Percentiles rank a stretch among this genome's conserved stretches.
Conservation (phyloP, 2,329 filamentous ascomycete species). For the Simplicillium aogashimaense region DNA sequence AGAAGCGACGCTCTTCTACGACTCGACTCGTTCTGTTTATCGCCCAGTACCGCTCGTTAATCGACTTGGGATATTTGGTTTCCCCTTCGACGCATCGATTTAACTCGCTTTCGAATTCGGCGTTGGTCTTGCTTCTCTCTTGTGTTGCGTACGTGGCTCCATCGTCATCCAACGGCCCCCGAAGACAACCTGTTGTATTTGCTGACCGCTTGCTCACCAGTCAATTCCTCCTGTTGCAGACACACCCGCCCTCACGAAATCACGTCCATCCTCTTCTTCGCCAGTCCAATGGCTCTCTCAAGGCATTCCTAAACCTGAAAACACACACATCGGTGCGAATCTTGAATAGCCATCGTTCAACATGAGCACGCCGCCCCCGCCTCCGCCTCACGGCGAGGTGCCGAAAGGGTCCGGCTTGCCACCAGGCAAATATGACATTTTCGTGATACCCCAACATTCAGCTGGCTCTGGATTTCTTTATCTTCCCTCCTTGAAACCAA, state of each 20-base stretch:
- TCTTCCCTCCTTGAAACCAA: conserved; percentile 77
- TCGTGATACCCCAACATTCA: conserved; percentile 88
- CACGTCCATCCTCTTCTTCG: no score
- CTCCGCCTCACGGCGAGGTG: conserved; percentile 75
- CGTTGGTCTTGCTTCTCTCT: no score
- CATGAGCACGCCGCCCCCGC: conserved; percentile 60
- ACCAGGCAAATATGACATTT: conserved; percentile 91
- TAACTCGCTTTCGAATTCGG: no score
- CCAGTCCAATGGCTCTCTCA: background rate
- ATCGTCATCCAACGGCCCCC: no score
- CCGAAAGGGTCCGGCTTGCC: conserved; percentile 66
- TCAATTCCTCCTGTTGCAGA: conserved; percentile 9
- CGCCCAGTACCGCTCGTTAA: no score
- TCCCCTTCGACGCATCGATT: no score
- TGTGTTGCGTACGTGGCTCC: no score
- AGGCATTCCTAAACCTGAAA: background rate
- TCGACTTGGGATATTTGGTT: no score
- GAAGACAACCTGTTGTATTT: no score
- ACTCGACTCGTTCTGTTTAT: no score
- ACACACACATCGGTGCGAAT: conserved; percentile 8
- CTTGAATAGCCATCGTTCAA: conserved; percentile 11
- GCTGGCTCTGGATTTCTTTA: conserved; percentile 86
- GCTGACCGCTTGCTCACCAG: no score
- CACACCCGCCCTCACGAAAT: background rate
- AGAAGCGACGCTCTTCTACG: no score